Conservation (phyloP, 192 early-diverging fungal genomes). For the Podila minutissima region DNA sequence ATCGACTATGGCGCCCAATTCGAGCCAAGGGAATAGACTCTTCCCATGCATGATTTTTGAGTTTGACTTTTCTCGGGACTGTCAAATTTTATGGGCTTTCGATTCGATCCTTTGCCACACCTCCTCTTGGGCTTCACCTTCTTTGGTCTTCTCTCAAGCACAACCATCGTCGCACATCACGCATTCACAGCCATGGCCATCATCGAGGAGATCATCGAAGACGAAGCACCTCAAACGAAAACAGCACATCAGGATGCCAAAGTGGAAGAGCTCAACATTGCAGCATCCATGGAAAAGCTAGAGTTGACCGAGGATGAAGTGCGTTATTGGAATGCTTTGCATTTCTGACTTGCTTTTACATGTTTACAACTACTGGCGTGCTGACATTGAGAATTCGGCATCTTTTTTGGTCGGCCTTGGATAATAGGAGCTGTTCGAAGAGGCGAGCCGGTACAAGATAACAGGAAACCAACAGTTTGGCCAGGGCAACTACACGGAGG, state of each 20-base stretch:
- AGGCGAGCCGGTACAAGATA: slow-evolving; percentile 59
- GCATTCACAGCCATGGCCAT: slow-evolving; percentile 39
- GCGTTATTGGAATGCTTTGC: neutral
- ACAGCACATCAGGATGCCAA: slow-evolving; percentile 5
- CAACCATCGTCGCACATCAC: neutral
- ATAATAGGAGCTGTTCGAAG: slow-evolving; percentile 47
- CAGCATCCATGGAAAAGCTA: slow-evolving; percentile 30
- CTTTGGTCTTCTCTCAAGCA: neutral
- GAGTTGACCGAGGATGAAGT: slow-evolving; percentile 52
- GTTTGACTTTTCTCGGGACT: too few relatives aligned
- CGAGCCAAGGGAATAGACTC: too few relatives aligned
- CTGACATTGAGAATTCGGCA: neutral
- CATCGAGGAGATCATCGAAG: slow-evolving; percentile 55
- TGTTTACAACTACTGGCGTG: too few relatives aligned
- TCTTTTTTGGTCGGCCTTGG: neutral
- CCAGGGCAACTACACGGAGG: slow-evolving; percentile 52
- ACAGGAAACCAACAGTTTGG: slow-evolving; percentile 60
- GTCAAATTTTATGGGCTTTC: too few relatives aligned
- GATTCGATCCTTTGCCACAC: too few relatives aligned
- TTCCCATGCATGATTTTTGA: too few relatives aligned
- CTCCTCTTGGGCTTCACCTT: neutral
- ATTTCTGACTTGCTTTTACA: too few relatives aligned
- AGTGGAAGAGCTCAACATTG: slow-evolving; percentile 37
- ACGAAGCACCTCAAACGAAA: neutral
- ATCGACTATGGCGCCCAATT: too few relatives aligned